Percentiles rank a stretch among this genome's conserved stretches.
Evolutionary conservation across 495 filamentous ascomycete species (phyloP).

Genomic region (Podospora anserina): DNA sequence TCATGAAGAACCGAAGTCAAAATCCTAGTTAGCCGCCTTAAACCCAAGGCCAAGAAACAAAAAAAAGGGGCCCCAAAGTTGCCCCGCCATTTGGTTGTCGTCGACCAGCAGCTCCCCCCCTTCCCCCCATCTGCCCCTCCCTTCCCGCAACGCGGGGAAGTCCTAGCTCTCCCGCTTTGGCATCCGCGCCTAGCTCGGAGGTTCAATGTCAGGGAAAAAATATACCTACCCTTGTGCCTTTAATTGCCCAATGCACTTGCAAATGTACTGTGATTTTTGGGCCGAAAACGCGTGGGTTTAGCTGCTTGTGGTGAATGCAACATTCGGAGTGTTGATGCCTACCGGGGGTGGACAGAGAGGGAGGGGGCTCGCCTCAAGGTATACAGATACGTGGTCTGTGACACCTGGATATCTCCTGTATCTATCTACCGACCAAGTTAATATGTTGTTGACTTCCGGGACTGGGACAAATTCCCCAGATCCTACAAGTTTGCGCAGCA

Average conservation of each 20-base stretch:
- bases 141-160: slow-evolving; percentile 1
- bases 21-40: background rate
- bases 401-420: background rate
- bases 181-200: background rate
- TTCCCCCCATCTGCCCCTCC: background rate
- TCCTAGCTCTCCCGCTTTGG: slow-evolving; percentile 2
- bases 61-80: background rate
- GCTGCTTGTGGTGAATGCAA: background rate
- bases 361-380: background rate
- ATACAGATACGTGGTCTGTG: background rate
- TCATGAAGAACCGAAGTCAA: background rate
- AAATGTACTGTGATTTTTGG: background rate
- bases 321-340: background rate
- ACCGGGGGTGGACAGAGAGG: no score
- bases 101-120: background rate
- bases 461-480: background rate
- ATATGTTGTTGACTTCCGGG: background rate
- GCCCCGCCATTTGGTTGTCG: background rate
- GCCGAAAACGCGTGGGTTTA: background rate
- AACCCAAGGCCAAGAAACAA: background rate
- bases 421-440: background rate
- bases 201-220: background rate
- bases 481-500: background rate
- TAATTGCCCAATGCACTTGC: background rate
- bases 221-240: background rate